Evolutionary conservation across 352 stramenopile genomes (phyloP), one percentile per base, ranked within the genome.

Genomic region (Phytophthora rubi): DNA sequence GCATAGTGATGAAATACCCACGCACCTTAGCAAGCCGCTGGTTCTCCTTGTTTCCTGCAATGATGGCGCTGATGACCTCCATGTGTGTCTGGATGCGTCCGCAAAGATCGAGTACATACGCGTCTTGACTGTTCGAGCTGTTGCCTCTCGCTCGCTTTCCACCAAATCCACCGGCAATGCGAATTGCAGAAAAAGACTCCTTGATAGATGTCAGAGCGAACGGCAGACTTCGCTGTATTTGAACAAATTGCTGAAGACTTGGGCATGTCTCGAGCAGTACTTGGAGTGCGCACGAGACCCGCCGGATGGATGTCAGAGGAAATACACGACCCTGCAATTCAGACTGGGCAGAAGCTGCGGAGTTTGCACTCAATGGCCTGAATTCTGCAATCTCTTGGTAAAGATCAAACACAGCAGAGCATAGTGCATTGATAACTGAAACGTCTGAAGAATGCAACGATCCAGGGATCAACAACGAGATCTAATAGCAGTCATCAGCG

Each of bases 111-210:
- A 84, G 47, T 28, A 81, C 39, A 51, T 78, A 77, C 2, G 62
- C 51, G n/a, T 87, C 77, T 1, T 68, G 68, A 7, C 63, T 30
- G n/a, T 55, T 77, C 26, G 55, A 44, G n/a, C 39, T 54, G 15
- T 1, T 23, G 44, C 72, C 52, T 8, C 26, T 73, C 4, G 45
- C n/a, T 48, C 55, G 62, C 42, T 76, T 85, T n/a, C 65, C 70
- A 2, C 75, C 75, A 64, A 92, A 88, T 21, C 82, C 82, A 5
- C 81, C 84, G 54, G 73, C 64, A 35, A 85, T 73, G 35, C 81
- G 81, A 55, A 90, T 81, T 2, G 81, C 71, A 15, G 70, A 59
- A 59, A 92, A 89, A 0, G 35, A 75, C 13, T 80, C 68, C 48
- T 85, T 86, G 21, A 89, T 81, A 1, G 52, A 66, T 33, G 53